phyloP scores from a whole-genome alignment of 1,139 yeast species.

The Pichia kudriavzevii region DNA sequence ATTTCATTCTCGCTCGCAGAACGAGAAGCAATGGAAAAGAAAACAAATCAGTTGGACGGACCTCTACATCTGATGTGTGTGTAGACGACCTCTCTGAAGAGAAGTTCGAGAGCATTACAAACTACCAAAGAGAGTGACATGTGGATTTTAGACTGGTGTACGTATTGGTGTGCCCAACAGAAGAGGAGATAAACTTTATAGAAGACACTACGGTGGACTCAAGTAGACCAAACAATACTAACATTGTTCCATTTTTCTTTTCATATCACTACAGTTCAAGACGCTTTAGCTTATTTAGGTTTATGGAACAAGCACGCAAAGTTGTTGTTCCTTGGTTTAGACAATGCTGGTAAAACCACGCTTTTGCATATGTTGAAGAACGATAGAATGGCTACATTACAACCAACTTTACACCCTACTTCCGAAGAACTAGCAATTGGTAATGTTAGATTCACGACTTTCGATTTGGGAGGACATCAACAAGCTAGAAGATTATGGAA shows the following conservation, averaged over 20 bases:
- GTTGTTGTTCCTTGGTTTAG: constrained; percentile 88
- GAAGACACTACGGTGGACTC: neutral
- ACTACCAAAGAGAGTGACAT: too few species aligned
- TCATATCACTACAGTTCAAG: constrained; percentile 75
- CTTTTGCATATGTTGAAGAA: constrained; percentile 93
- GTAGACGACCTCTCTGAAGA: too few species aligned
- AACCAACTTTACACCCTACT: constrained; percentile 97
- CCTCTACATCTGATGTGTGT: too few species aligned
- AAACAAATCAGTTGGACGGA: too few species aligned
- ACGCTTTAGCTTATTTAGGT: constrained; percentile 86
- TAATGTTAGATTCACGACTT: constrained; percentile 91
- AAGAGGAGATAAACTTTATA: too few species aligned
- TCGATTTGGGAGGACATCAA: constrained; percentile 96
- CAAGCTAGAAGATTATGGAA: constrained; percentile 99
- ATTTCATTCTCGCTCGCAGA: too few species aligned
- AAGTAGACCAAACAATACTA: neutral
- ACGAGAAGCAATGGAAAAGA: too few species aligned
- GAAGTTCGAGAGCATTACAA: neutral
- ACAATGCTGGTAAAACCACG: constrained; percentile 98
- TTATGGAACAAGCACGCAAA: constrained; percentile 98
- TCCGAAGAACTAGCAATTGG: constrained; percentile 98
- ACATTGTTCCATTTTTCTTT: neutral
- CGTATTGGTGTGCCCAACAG: too few species aligned
- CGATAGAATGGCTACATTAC: constrained; percentile 94
- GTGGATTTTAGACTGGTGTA: constrained; percentile 57